These are phyloP conservation scores for Scutellaria barbata DNA, from an alignment of 257 asterid genomes.

Conservation along the genomic window DNA sequence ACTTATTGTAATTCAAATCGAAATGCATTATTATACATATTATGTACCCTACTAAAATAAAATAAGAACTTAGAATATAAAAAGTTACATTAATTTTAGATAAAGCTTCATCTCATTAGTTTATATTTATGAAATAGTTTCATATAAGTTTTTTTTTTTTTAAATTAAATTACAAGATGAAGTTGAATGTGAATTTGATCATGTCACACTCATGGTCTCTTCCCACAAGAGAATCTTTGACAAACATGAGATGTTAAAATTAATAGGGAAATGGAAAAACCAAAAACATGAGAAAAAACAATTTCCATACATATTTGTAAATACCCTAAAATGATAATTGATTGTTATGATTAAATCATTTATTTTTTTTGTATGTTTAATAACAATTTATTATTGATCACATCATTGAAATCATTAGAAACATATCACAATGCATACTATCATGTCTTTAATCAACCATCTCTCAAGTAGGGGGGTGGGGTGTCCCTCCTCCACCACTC, in stretches of 20 bases:
- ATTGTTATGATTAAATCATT: background rate
- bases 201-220: conserved; percentile 25
- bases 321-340: background rate
- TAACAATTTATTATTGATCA: too few species aligned
- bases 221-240: conserved; percentile 27
- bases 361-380: background rate
- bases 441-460: background rate
- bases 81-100: background rate
- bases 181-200: conserved; percentile 27
- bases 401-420: too few species aligned
- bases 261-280: conserved; percentile 21
- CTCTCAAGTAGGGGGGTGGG: background rate
- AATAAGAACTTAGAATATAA: too few species aligned
- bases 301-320: background rate
- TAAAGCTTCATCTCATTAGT: too few species aligned
- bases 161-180: background rate
- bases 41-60: too few species aligned
- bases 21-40: too few species aligned
- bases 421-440: background rate
- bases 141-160: too few species aligned
- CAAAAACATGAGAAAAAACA: background rate
- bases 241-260: conserved; percentile 25
- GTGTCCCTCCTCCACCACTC: too few species aligned
- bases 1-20: background rate
- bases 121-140: too few species aligned